These are phyloP conservation scores for Populus hybrid DNA, from an alignment of 441 rosid genomes.

Conservation along the genomic window DNA sequence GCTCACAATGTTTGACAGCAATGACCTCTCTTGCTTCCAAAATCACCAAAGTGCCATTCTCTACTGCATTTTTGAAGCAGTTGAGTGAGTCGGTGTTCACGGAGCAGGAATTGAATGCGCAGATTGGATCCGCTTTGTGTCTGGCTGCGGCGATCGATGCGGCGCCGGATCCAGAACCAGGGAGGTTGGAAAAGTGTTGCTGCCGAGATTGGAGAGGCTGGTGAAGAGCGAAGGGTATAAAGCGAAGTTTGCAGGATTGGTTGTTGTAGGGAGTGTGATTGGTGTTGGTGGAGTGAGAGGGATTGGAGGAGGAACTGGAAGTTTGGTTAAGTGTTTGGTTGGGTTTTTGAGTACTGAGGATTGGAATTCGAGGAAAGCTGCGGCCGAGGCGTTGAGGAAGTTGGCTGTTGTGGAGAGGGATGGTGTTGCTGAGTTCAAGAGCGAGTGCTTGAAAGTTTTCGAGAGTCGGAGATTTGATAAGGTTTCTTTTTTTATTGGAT, in stretches of 20 bases:
- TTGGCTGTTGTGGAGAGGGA: conserved; percentile 72
- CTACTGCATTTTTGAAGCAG: conserved; percentile 60
- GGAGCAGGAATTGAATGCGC: conserved; percentile 74
- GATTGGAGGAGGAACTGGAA: conserved; percentile 30
- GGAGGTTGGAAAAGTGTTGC: conserved; percentile 33
- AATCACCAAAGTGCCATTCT: conserved; percentile 52
- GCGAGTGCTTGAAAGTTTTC: conserved; percentile 58
- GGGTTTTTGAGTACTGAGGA: conserved; percentile 64
- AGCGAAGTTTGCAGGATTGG: conserved; percentile 74
- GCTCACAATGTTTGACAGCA: conserved; percentile 66
- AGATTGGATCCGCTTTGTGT: conserved; percentile 80
- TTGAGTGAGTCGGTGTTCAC: conserved; percentile 74
- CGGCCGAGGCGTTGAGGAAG: conserved; percentile 73
- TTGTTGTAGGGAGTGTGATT: conserved; percentile 76
- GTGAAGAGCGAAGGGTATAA: conserved; percentile 61
- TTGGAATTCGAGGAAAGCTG: conserved; percentile 87
- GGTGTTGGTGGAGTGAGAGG: conserved; percentile 63
- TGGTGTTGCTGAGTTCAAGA: conserved; percentile 58
- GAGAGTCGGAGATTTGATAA: conserved; percentile 78
- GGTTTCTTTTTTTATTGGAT: conserved; percentile 32
- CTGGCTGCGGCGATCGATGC: conserved; percentile 75
- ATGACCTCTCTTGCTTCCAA: conserved; percentile 57
- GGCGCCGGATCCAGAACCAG: conserved; percentile 67
- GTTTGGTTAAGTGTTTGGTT: conserved; percentile 56
- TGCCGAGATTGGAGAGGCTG: conserved; percentile 64